A percentile compares a stretch with the other conserved stretches of the same genome.
These are phyloP conservation scores for Mycena galericulata DNA, from an alignment of 768 basidiomycete species.

Conservation along the genomic window DNA sequence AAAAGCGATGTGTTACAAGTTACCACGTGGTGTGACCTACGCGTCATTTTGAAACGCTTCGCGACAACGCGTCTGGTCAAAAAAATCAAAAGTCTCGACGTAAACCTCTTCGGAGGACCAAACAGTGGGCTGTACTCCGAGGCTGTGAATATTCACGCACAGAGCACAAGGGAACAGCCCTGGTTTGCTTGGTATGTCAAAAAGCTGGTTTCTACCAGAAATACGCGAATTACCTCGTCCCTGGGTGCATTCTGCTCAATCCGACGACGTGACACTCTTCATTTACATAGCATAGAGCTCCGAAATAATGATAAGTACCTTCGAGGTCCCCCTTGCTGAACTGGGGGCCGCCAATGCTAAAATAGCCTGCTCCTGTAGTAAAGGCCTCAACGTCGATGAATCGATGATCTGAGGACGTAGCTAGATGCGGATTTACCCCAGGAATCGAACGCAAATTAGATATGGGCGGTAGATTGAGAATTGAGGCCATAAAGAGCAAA, in stretches of 20 bases:
- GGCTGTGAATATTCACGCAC: slow-evolving; percentile 2
- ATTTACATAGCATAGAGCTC: neutral
- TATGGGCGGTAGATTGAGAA: neutral
- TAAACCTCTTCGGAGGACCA: neutral
- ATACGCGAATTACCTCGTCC: neutral
- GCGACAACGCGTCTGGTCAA: neutral
- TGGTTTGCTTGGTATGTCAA: neutral
- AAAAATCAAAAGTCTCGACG: neutral
- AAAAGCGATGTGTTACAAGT: slow-evolving; percentile 1
- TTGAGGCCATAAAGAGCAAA: neutral
- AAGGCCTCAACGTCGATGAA: neutral
- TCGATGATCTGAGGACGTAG: neutral
- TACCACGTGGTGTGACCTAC: slow-evolving; percentile 2
- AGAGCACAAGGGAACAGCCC: slow-evolving; percentile 4
- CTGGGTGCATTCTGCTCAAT: neutral
- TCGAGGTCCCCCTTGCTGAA: neutral
- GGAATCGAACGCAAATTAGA: slow-evolving; percentile 1
- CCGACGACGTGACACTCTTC: no score
- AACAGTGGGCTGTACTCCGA: slow-evolving; percentile 2
- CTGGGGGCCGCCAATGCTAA: neutral
- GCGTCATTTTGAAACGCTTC: slow-evolving; percentile 3
- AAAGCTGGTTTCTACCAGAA: neutral
- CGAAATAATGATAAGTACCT: neutral
- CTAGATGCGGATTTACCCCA: neutral
- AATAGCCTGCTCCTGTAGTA: neutral